phyloP scores from a whole-genome alignment of 768 basidiomycete genomes.

The Termitomyces sp. region DNA sequence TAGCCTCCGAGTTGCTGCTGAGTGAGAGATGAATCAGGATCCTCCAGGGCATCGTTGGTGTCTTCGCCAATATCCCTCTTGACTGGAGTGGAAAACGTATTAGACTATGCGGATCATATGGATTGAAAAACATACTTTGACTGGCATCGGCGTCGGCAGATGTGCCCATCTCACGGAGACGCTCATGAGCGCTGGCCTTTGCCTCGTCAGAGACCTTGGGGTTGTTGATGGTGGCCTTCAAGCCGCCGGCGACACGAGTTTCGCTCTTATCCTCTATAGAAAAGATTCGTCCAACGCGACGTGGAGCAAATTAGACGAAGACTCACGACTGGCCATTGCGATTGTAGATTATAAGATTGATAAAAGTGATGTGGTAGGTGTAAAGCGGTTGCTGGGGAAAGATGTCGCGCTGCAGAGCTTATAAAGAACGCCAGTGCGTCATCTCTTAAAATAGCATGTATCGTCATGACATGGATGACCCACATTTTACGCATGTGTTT shows the following conservation, averaged over 20 bases:
- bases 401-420: not conserved
- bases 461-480: not conserved
- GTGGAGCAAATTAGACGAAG: too few relatives aligned
- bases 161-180: constrained; percentile 33
- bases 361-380: too few relatives aligned
- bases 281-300: not conserved
- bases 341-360: not conserved
- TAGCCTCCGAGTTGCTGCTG: constrained; percentile 20
- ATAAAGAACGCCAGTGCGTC: not conserved
- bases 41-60: not conserved
- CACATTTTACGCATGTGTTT: not conserved
- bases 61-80: not conserved
- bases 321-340: not conserved
- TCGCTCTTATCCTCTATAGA: not conserved
- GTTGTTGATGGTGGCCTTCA: constrained; percentile 56
- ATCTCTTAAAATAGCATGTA: not conserved
- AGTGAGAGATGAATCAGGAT: not conserved
- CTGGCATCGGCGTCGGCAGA: constrained; percentile 2
- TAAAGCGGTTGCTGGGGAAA: not conserved
- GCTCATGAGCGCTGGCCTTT: constrained; percentile 40
- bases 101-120: not conserved
- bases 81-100: not conserved
- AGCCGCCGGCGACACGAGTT: constrained; percentile 33
- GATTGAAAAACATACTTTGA: not conserved
- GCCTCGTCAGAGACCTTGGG: constrained; percentile 53